phyloP scores from a whole-genome alignment of 2,329 filamentous ascomycete genomes.

The Ascochyta koolunga region DNA sequence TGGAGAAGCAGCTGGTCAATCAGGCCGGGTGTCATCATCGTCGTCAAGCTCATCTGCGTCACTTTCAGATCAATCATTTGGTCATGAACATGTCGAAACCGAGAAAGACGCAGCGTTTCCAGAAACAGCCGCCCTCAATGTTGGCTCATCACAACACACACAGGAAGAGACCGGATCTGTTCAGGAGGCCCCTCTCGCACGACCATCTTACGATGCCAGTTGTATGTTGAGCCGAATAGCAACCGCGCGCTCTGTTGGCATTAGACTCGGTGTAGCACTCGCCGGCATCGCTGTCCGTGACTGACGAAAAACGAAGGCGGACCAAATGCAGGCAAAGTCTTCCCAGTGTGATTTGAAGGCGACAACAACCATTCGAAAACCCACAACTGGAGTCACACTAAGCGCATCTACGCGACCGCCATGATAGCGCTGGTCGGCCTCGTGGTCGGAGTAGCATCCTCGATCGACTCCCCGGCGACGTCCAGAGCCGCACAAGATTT shows the following conservation, averaged over 20 bases:
- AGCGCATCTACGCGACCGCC: conserved; percentile 41
- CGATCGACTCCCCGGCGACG: conserved; percentile 59
- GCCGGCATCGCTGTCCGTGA: conserved; percentile 48
- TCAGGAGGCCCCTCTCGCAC: neutral
- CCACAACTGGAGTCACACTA: conserved; percentile 44
- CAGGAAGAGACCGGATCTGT: conserved; percentile 1
- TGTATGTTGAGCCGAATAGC: conserved; percentile 9
- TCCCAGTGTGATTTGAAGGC: conserved; percentile 48
- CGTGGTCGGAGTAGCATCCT: conserved; percentile 58
- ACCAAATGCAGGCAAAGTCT: conserved; percentile 46
- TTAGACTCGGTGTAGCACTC: conserved; percentile 41
- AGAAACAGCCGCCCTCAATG: neutral
- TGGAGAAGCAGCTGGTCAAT: neutral
- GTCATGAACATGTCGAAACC: neutral
- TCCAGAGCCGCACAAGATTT: conserved; percentile 58
- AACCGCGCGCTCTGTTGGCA: conserved; percentile 39
- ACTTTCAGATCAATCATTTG: neutral
- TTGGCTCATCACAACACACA: neutral
- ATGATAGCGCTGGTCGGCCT: conserved; percentile 52
- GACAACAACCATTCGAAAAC: conserved; percentile 45
- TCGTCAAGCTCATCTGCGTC: neutral
- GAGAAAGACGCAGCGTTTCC: neutral
- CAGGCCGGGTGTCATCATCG: neutral
- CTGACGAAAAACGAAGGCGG: conserved; percentile 38
- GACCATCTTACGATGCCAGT: neutral